These are phyloP conservation scores for Plasmodium blacklocki DNA, from an alignment of 169 alveolate genomes.

Conservation along the genomic window DNA sequence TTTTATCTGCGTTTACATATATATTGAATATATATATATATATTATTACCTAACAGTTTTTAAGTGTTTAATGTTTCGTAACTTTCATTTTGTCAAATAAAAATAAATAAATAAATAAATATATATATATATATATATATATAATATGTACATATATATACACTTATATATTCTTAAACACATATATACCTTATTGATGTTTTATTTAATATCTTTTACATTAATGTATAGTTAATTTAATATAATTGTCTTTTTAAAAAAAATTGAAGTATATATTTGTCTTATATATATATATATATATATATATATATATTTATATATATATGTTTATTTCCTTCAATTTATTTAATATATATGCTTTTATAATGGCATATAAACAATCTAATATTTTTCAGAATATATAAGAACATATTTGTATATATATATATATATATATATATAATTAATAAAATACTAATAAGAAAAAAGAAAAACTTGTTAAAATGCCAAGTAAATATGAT, in stretches of 20 bases:
- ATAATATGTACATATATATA: background rate
- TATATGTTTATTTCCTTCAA: background rate
- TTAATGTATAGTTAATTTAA: no score
- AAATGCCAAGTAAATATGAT: slow-evolving; percentile 73
- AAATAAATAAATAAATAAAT: background rate
- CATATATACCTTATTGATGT: background rate
- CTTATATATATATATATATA: background rate
- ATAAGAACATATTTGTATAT: background rate
- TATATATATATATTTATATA: slow-evolving; percentile 1
- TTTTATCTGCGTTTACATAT: no score
- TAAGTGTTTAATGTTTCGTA: no score
- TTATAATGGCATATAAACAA: slow-evolving; percentile 13
- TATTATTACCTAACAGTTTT: no score
- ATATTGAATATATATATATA: no score
- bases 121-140: slow-evolving; percentile 4
- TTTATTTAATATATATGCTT: slow-evolving; percentile 7
- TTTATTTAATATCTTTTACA: background rate
- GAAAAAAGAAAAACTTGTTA: background rate
- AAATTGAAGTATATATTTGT: background rate
- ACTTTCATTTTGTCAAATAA: background rate
- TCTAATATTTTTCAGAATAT: background rate
- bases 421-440: background rate
- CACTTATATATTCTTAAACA: no score
- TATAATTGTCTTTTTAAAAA: no score
- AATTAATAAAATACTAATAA: background rate